Evolutionary conservation across 768 basidiomycete species (phyloP), one percentile per base, ranked within the genome.

Genomic region (Termitomyces sp.): DNA sequence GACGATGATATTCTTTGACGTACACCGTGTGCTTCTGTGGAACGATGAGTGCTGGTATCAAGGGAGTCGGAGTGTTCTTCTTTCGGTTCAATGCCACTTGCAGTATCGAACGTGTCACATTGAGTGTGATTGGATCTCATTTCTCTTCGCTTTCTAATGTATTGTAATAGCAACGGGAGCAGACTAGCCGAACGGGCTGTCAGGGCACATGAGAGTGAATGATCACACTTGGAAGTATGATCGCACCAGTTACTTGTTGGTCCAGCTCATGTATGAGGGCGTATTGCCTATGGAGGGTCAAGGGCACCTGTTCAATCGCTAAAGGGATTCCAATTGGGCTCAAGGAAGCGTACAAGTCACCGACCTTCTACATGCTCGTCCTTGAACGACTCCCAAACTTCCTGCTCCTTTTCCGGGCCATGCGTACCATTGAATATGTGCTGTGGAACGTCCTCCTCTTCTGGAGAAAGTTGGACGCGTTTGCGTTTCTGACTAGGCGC

Each of bases 321-420:
- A 33, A 50, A 56, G 26, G 38, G 35, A 50, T 53, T 50, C 43
- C 35, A 35, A 50, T 49, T 17, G 17, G 44, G 53, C 49, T 42
- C 23, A 35, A 26, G 17, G 44, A 40, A 19, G 38, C 47, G 37
- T 6, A 31, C 11, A 15, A 48, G 35, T 33, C 17, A 59, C 76
- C 49, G 43, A 86, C 91, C 81, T 79, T 91, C 91, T 67, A 83
- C 84, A 62, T 90, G 83, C 58, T 92, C 87, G 64, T 92, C 91
- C 64, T 82, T 81, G 66, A 92, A 80, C 40, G 82, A 73, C 46
- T 88, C 85, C 87, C 88, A 89, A 38, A 89, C 76, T 33, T 83
- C 83, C 57, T 73, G 77, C 62, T 87, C 86, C 66, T 79, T 83
- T 63, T 80, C 76, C 23, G 62, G 65, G 45, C 60, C 63, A 58